Evolutionary conservation across 441 rosid species (phyloP).

Genomic region (Euphorbia celastroides): DNA sequence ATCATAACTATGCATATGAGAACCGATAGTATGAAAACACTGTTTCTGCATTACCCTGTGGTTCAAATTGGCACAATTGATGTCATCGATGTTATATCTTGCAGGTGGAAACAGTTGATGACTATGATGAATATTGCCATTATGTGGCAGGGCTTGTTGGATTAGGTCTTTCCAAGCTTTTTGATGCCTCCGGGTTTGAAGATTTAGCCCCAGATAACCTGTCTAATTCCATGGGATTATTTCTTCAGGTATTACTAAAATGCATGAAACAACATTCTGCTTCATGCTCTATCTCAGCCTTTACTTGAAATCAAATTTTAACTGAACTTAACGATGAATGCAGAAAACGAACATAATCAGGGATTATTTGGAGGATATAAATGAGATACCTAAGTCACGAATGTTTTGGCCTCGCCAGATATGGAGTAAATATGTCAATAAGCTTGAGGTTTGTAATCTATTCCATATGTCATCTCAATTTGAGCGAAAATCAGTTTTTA

Average conservation of each 20-base stretch:
- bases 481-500: neutral
- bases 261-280: neutral
- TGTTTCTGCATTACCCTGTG: neutral
- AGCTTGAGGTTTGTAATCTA: slow-evolving; percentile 62
- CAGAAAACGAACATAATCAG: slow-evolving; percentile 92
- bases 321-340: slow-evolving; percentile 3
- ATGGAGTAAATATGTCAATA: slow-evolving; percentile 78
- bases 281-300: neutral
- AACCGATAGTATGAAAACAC: too few species aligned
- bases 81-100: slow-evolving; percentile 9
- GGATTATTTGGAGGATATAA: slow-evolving; percentile 91
- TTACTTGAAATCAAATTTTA: slow-evolving; percentile 12
- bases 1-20: too few species aligned
- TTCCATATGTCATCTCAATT: neutral
- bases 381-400: slow-evolving; percentile 74
- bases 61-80: neutral
- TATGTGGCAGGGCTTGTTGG: slow-evolving; percentile 96
- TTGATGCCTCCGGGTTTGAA: slow-evolving; percentile 69
- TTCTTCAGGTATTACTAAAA: slow-evolving; percentile 66
- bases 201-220: slow-evolving; percentile 58
- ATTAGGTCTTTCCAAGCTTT: slow-evolving; percentile 84
- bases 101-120: slow-evolving; percentile 87
- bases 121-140: slow-evolving; percentile 93
- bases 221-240: slow-evolving; percentile 88
- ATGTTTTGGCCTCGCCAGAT: slow-evolving; percentile 95